Conservation (phyloP, 192 early-diverging fungal genomes). For the Coemansia sp. region DNA sequence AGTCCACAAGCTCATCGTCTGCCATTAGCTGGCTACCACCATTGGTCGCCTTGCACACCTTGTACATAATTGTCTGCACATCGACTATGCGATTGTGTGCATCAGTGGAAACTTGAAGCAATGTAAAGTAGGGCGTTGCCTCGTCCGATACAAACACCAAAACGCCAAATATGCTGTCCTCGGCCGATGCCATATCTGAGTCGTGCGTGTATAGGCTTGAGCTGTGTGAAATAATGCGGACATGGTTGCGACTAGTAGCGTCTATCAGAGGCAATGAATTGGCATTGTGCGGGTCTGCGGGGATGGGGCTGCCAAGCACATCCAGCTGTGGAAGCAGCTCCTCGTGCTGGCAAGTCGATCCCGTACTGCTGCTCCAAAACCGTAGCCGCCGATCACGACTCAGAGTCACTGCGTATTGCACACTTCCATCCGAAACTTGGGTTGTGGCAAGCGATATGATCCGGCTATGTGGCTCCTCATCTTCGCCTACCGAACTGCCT, state of each 20-base stretch:
- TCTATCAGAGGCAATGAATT: slow-evolving; percentile 14
- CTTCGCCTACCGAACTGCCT: slow-evolving; percentile 8
- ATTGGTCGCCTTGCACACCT: slow-evolving; percentile 43
- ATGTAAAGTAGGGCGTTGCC: slow-evolving; percentile 49
- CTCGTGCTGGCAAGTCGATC: slow-evolving; percentile 36
- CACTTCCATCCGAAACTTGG: slow-evolving; percentile 32
- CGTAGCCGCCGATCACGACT: slow-evolving; percentile 50
- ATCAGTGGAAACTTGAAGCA: slow-evolving; percentile 27
- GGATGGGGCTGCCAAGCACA: slow-evolving; percentile 23
- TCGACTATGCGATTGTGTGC: slow-evolving; percentile 15
- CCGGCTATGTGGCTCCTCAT: slow-evolving; percentile 5
- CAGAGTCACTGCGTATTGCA: slow-evolving; percentile 39
- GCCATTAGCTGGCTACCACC: slow-evolving; percentile 51
- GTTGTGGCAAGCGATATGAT: slow-evolving; percentile 27
- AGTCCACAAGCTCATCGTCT: slow-evolving; percentile 47
- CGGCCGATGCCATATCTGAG: slow-evolving; percentile 16
- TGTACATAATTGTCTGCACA: slow-evolving; percentile 45
- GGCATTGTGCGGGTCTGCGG: slow-evolving; percentile 24
- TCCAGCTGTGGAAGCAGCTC: slow-evolving; percentile 44
- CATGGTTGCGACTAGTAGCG: slow-evolving; percentile 18
- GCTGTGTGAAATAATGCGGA: slow-evolving; percentile 31
- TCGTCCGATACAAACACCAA: slow-evolving; percentile 54
- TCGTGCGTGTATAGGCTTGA: slow-evolving; percentile 15
- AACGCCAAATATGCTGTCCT: slow-evolving; percentile 31
- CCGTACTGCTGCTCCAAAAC: slow-evolving; percentile 33